Base-by-base conservation (phyloP, 768 basidiomycete genomes). In the Lepiota venenata region DNA sequence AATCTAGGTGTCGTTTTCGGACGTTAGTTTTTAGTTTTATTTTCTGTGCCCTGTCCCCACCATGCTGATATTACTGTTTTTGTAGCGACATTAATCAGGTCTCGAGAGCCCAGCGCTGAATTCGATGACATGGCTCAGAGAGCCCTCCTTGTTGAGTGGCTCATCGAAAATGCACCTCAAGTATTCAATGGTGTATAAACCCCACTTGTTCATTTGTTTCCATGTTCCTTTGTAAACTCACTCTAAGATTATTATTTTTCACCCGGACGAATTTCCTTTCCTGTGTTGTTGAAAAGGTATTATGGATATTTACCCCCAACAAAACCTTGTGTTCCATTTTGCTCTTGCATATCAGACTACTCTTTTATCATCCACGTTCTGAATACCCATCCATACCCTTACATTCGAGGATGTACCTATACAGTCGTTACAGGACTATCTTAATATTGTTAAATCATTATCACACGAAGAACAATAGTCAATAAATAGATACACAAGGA, bases 91-190 rank as follows among this genome's bases (percentile, higher is more conserved):
- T 76, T 99, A 16, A 91, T 98, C 87, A 84, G 91, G 62, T 95
- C 96, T 7, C 80, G 82, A 32, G 88, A 95, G 66, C 85, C 88
- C 3, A 78, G 80, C 22, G 83, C 91, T 15, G 97, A 98, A 72
- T 98, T 98, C 73, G 88, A 85, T 63, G 96, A 99, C 69, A 98
- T 98, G 91, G 95, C 92, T 7, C 92, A 93, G 50, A 98, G 96
- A 71, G 92, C 96, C 5, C 79, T 94, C 55, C 84, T 88, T 62
- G 78, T 99, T 47, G 93, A 97, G 69, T 97, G 94, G 89, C 82
- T 98, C 59, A 84, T 98, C 56, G 94, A 98, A 66, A 88, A 96
- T 64, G 91, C 91, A 11, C 79, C 76, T 38, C 67, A 69, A 21
- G 72, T 89, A 61, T 82, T 81, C 64, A 68, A 68, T 47, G 60